These are phyloP conservation scores for Aspergillus olivimuriae DNA, from an alignment of 495 filamentous ascomycete genomes.

Conservation along the genomic window DNA sequence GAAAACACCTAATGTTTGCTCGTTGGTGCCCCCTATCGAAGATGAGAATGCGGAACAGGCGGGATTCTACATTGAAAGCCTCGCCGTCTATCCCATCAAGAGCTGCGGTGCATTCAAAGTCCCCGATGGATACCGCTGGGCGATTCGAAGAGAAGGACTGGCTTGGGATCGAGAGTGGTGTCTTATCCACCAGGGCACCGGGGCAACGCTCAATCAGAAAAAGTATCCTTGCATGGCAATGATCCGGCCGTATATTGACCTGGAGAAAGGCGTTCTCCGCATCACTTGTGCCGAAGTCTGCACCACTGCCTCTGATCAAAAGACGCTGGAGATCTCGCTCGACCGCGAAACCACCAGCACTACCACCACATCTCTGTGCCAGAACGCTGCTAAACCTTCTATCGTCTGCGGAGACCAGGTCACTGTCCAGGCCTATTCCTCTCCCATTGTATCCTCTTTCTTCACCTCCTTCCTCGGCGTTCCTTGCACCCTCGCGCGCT, in stretches of 20 bases:
- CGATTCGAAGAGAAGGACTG: slow-evolving; percentile 68
- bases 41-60: slow-evolving; percentile 14
- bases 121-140: slow-evolving; percentile 59
- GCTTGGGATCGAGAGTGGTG: slow-evolving; percentile 96
- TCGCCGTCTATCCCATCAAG: slow-evolving; percentile 79
- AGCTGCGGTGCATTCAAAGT: slow-evolving; percentile 76
- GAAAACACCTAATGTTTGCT: slow-evolving; percentile 19
- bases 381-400: slow-evolving; percentile 37
- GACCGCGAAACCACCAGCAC: slow-evolving; percentile 50
- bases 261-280: slow-evolving; percentile 51
- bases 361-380: slow-evolving; percentile 38
- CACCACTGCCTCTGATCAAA: slow-evolving; percentile 16
- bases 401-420: slow-evolving; percentile 78
- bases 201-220: slow-evolving; percentile 74
- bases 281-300: slow-evolving; percentile 33
- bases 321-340: slow-evolving; percentile 48
- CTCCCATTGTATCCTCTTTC: slow-evolving; percentile 56
- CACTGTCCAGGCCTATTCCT: slow-evolving; percentile 59
- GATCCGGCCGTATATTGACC: slow-evolving; percentile 63
- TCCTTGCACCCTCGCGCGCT: slow-evolving; percentile 73
- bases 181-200: slow-evolving; percentile 75
- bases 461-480: slow-evolving; percentile 69
- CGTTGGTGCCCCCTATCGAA: slow-evolving; percentile 14
- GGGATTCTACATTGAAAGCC: slow-evolving; percentile 50
- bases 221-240: slow-evolving; percentile 77